phyloP scores from a whole-genome alignment of 805 yeast genomes.

The Wickerhamomyces silvicola region DNA sequence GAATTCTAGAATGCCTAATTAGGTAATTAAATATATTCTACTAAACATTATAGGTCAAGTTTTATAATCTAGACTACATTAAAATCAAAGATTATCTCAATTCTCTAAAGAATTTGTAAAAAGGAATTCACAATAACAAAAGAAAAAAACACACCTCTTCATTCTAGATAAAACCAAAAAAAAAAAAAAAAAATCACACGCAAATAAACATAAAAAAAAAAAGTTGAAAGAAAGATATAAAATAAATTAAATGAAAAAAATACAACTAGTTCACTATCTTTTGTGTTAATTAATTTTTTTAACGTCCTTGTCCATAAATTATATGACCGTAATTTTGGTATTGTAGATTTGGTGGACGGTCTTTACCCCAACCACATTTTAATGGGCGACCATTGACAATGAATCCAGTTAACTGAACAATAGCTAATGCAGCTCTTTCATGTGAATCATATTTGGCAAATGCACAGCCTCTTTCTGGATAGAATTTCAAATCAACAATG shows the following conservation, averaged over 20 bases:
- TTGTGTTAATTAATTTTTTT: no score
- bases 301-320: constrained; percentile 9
- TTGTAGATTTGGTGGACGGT: constrained; percentile 23
- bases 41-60: no score
- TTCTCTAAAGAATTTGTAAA: neutral
- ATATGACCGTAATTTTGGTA: constrained; percentile 10
- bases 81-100: no score
- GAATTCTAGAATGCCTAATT: no score
- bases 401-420: constrained; percentile 69
- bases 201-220: neutral
- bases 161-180: neutral
- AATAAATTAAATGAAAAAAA: neutral
- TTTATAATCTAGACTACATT: no score
- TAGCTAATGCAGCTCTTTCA: constrained; percentile 84
- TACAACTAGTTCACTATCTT: no score
- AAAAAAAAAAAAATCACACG: neutral
- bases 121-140: neutral
- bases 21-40: neutral
- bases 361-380: constrained; percentile 87
- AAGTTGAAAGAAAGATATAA: neutral
- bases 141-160: no score
- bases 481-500: constrained; percentile 73
- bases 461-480: constrained; percentile 81
- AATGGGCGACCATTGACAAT: constrained; percentile 70
- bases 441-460: constrained; percentile 83